phyloP scores from a whole-genome alignment of 2,329 filamentous ascomycete species.

The Penicillium sp. region DNA sequence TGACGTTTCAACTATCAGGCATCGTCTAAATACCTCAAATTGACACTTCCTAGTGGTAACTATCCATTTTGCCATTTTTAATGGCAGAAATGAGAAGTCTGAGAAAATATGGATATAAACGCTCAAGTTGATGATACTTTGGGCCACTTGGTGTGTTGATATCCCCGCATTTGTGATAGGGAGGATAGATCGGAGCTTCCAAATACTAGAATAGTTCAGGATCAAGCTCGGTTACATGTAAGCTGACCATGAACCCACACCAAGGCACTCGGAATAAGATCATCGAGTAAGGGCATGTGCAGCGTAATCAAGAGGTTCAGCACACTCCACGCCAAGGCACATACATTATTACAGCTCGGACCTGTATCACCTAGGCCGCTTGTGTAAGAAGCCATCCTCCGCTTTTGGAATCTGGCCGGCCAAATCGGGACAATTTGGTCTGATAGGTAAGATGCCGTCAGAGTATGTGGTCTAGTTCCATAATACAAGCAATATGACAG shows the following conservation, averaged over 20 bases:
- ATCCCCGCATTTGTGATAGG: not conserved
- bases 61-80: not conserved
- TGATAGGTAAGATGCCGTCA: not conserved
- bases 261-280: not conserved
- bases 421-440: not conserved
- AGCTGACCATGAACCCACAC: not conserved
- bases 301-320: not conserved
- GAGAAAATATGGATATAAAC: not conserved
- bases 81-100: not conserved
- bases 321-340: not conserved
- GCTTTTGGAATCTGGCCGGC: not conserved
- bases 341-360: not conserved
- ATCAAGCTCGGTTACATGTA: not conserved
- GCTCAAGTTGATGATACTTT: not conserved
- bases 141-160: not conserved
- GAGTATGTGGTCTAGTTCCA: not conserved
- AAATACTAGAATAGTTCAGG: too few species aligned
- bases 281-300: not conserved
- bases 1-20: not conserved
- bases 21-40: not conserved
- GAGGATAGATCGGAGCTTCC: not conserved
- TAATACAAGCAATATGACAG: not conserved
- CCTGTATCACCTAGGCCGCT: not conserved
- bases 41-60: not conserved
- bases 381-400: not conserved